Conservation (phyloP, 202 grass and related monocot genomes). For the Bolboschoenoplectus hybrid region DNA sequence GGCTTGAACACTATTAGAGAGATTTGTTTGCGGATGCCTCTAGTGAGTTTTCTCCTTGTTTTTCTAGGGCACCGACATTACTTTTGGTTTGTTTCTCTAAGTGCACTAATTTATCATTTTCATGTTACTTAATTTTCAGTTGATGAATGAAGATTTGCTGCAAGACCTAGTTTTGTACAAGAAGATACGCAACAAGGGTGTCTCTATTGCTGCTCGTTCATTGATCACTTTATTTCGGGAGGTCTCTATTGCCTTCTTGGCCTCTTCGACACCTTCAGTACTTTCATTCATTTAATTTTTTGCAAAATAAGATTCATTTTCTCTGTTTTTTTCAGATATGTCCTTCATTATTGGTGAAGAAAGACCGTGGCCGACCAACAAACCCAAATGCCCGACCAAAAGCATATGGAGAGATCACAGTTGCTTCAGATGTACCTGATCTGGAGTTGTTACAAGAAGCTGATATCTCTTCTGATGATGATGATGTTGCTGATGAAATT, state of each 20-base stretch:
- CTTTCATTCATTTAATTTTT: slow-evolving; percentile 25
- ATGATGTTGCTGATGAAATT: slow-evolving; percentile 53
- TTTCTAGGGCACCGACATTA: not conserved
- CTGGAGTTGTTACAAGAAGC: slow-evolving; percentile 65
- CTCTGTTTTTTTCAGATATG: slow-evolving; percentile 70
- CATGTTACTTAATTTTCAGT: slow-evolving; percentile 39
- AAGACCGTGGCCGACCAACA: slow-evolving; percentile 81
- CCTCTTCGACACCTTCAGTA: slow-evolving; percentile 1
- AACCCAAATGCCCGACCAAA: slow-evolving; percentile 87
- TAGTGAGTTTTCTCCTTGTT: slow-evolving; percentile 52
- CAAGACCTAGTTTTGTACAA: slow-evolving; percentile 97
- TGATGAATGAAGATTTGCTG: slow-evolving; percentile 98
- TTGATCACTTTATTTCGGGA: slow-evolving; percentile 88
- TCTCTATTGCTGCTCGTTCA: slow-evolving; percentile 90
- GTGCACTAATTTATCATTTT: not conserved
- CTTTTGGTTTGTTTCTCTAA: not conserved
- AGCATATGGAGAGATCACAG: slow-evolving; percentile 78
- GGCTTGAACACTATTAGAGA: slow-evolving; percentile 95
- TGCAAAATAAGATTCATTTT: slow-evolving; percentile 30
- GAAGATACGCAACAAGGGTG: slow-evolving; percentile 93
- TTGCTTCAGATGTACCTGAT: slow-evolving; percentile 67
- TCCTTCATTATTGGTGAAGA: slow-evolving; percentile 92
- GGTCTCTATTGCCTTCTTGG: slow-evolving; percentile 47
- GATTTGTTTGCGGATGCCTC: slow-evolving; percentile 87
- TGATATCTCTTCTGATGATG: slow-evolving; percentile 48